A percentile compares a stretch with the other conserved stretches of the same genome.
Evolutionary conservation across 106 monocot genomes (phyloP).

Genomic region (Dioscorea alata): DNA sequence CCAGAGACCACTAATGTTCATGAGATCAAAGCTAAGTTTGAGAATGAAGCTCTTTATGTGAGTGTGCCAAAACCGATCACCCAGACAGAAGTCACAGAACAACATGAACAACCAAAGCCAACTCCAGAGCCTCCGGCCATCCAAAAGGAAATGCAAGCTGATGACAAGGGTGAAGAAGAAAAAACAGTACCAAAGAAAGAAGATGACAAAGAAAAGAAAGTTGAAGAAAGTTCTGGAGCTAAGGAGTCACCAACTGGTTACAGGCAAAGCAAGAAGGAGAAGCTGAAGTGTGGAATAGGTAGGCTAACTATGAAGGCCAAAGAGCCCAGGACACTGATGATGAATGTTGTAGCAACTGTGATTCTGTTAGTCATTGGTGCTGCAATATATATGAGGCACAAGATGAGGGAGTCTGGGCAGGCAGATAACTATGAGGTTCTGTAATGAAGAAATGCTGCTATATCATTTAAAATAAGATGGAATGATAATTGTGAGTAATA

Average conservation of each 20-base stretch:
- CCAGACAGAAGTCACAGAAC: neutral
- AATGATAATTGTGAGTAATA: too few species aligned
- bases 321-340: neutral
- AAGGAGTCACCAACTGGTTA: neutral
- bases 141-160: neutral
- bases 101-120: too few species aligned
- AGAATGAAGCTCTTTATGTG: neutral
- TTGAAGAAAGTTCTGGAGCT: neutral
- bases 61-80: neutral
- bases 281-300: neutral
- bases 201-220: too few species aligned
- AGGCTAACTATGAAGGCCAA: neutral
- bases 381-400: neutral
- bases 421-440: too few species aligned
- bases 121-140: neutral
- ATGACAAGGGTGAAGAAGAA: neutral
- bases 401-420: too few species aligned
- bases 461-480: too few species aligned
- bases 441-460: too few species aligned
- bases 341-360: neutral
- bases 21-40: slow-evolving; percentile 1
- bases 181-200: too few species aligned
- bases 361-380: neutral
- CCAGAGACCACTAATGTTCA: neutral
- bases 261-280: neutral